A percentile compares a stretch with the other conserved stretches of the same genome.
Evolutionary conservation across 495 filamentous ascomycete species (phyloP).

Genomic region (Aspergillus coremiiformis): DNA sequence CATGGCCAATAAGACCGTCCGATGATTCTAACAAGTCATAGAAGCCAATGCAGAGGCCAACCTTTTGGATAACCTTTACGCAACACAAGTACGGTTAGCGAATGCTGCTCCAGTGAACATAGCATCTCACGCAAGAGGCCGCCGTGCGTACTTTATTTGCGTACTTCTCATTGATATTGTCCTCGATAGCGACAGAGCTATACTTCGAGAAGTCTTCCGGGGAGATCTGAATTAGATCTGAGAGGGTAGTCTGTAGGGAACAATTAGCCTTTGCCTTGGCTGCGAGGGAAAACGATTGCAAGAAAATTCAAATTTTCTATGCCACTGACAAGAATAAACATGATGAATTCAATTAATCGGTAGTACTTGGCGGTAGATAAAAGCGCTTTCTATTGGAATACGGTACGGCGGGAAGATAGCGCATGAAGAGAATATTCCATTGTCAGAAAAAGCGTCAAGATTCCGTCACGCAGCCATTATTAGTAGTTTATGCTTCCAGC

Average conservation of each 20-base stretch:
- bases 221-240: constrained; percentile 84
- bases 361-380: constrained; percentile 1
- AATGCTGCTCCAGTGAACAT: not conserved
- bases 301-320: not conserved
- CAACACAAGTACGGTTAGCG: not conserved
- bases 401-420: not conserved
- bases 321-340: constrained; percentile 49
- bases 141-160: constrained; percentile 63
- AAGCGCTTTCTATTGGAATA: not conserved
- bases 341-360: constrained; percentile 14
- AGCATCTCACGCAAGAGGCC: not conserved
- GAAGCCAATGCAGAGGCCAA: constrained; percentile 86
- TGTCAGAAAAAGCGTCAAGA: constrained; percentile 10
- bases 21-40: constrained; percentile 81
- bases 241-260: constrained; percentile 54
- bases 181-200: constrained; percentile 72
- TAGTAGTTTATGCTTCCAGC: constrained; percentile 10
- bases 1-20: constrained; percentile 88
- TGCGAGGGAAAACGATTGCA: not conserved
- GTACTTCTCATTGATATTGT: constrained; percentile 93
- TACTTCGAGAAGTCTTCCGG: constrained; percentile 79
- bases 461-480: not conserved
- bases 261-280: constrained; percentile 11
- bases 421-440: constrained; percentile 8
- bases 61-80: constrained; percentile 58